Conservation (phyloP, 257 asterid genomes). For the Agastache rugosa region DNA sequence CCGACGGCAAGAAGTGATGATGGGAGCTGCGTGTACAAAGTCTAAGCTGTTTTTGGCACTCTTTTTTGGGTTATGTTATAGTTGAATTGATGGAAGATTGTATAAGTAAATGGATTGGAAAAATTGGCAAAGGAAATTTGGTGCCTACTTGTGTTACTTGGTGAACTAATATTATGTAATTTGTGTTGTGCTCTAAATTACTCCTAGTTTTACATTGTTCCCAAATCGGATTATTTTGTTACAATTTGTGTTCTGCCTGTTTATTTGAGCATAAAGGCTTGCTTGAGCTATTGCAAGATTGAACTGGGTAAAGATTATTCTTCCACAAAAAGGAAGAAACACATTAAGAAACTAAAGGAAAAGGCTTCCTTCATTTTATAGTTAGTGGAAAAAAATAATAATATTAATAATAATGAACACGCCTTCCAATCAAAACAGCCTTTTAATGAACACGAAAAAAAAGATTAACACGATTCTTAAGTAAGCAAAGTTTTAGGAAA, state of each 20-base stretch:
- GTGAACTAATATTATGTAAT: slow-evolving; percentile 12
- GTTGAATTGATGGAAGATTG: background rate
- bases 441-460: no score
- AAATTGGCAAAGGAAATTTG: background rate
- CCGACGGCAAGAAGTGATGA: slow-evolving; percentile 77
- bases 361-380: no score
- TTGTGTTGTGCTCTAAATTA: slow-evolving; percentile 22
- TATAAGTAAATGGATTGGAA: background rate
- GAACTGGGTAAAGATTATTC: background rate
- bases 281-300: no score
- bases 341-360: background rate
- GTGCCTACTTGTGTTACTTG: slow-evolving; percentile 16
- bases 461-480: no score
- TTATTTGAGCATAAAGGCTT: no score
- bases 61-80: background rate
- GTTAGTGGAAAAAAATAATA: no score
- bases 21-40: slow-evolving; percentile 54
- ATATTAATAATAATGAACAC: no score
- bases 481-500: no score
- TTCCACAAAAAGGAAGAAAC: background rate
- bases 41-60: slow-evolving; percentile 11
- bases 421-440: no score
- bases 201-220: background rate
- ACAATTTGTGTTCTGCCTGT: background rate
- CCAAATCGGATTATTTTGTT: no score